Evolutionary conservation across 805 yeast genomes (phyloP).

Genomic region (Kuraishia ogatae): DNA sequence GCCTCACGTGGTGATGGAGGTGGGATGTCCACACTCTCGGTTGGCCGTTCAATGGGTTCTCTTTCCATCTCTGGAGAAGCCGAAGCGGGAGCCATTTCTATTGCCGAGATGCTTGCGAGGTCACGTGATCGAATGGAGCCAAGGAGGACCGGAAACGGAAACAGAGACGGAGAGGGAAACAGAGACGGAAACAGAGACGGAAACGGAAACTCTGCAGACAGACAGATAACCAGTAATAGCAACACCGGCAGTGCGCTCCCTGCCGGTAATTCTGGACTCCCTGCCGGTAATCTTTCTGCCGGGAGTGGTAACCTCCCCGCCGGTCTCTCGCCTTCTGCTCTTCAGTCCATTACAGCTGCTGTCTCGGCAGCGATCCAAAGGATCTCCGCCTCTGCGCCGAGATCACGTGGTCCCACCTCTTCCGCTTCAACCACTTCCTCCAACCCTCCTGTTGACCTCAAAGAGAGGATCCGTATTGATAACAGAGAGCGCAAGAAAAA

Average conservation of each 20-base stretch:
- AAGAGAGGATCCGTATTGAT: slow-evolving; percentile 53
- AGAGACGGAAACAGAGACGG: no score
- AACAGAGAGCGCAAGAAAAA: slow-evolving; percentile 73
- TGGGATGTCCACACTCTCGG: background rate
- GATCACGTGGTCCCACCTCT: background rate
- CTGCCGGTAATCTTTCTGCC: no score
- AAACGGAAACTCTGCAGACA: no score
- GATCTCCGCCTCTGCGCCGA: background rate
- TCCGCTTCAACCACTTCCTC: background rate
- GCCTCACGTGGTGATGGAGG: background rate
- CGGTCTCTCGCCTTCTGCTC: background rate
- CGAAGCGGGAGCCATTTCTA: slow-evolving; percentile 27
- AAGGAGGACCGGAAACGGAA: no score
- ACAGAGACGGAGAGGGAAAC: no score
- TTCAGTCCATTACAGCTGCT: slow-evolving; percentile 6
- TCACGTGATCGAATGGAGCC: slow-evolving; percentile 36
- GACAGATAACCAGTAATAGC: no score
- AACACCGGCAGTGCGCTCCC: no score
- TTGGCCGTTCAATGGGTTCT: background rate
- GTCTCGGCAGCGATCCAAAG: slow-evolving; percentile 4
- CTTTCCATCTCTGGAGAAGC: background rate
- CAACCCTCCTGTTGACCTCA: slow-evolving; percentile 21
- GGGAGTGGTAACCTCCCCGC: background rate
- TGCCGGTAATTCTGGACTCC: no score
- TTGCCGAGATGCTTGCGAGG: slow-evolving; percentile 53